A percentile compares a stretch with the other conserved stretches of the same genome.
phyloP scores from a whole-genome alignment of 1,284 basidiomycete genomes.

The Sporisorium reilianum region DNA sequence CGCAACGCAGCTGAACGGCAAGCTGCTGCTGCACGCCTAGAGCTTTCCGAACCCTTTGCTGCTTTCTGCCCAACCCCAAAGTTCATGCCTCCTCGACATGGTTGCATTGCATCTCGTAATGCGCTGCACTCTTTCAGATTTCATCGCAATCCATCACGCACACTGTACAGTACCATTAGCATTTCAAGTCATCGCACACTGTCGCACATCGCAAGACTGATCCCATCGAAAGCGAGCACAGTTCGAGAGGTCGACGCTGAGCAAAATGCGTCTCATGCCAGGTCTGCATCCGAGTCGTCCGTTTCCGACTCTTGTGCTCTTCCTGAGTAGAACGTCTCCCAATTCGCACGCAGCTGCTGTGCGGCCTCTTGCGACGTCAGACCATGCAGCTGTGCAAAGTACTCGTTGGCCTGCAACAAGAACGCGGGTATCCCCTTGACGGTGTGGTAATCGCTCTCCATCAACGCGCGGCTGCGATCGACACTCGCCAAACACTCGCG shows the following conservation, averaged over 20 bases:
- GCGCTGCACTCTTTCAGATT: neutral
- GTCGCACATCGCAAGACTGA: neutral
- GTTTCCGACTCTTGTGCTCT: constrained; percentile 4
- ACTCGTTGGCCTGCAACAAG: constrained; percentile 26
- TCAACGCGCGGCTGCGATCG: constrained; percentile 44
- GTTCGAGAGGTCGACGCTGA: neutral
- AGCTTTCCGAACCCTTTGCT: neutral
- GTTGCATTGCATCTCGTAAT: neutral
- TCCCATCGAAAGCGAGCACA: neutral
- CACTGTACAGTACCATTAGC: neutral
- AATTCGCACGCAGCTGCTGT: constrained; percentile 30
- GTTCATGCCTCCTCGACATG: neutral
- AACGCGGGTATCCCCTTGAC: constrained; percentile 44
- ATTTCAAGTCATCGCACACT: neutral
- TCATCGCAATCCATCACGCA: neutral
- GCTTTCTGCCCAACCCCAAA: neutral
- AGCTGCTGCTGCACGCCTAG: constrained; percentile 10
- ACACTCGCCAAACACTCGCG: constrained; percentile 43
- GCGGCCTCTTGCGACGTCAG: constrained; percentile 19
- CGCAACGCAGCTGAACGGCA: neutral
- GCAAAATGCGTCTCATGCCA: neutral
- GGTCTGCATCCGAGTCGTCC: constrained; percentile 8
- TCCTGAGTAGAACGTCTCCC: constrained; percentile 27
- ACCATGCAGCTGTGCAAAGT: constrained; percentile 31
- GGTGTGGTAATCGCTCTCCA: constrained; percentile 62